These are phyloP conservation scores for Torulaspora franciscae DNA, from an alignment of 805 yeast genomes.

Conservation along the genomic window DNA sequence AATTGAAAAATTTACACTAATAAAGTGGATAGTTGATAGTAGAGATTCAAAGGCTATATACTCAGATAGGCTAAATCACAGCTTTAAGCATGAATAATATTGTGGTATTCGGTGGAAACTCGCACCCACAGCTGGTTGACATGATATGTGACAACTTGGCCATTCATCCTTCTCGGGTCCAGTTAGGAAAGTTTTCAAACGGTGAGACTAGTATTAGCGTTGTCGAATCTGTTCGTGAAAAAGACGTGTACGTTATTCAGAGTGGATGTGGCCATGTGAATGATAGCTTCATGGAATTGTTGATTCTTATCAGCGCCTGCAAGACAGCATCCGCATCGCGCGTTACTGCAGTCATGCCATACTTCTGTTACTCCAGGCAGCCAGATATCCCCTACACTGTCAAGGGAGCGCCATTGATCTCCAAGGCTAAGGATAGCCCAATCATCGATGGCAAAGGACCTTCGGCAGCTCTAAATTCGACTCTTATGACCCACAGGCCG, in stretches of 20 bases:
- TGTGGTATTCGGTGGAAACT: constrained; percentile 83
- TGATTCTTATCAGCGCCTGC: constrained; percentile 86
- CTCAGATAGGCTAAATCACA: neutral
- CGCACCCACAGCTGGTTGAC: constrained; percentile 74
- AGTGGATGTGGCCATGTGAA: constrained; percentile 83
- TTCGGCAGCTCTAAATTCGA: constrained; percentile 44
- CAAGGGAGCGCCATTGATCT: constrained; percentile 63
- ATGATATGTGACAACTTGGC: constrained; percentile 73
- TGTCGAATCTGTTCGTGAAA: constrained; percentile 86
- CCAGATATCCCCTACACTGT: constrained; percentile 85
- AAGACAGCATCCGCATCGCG: constrained; percentile 84
- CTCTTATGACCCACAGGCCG: constrained; percentile 25
- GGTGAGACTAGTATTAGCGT: constrained; percentile 92
- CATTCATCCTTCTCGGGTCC: constrained; percentile 64
- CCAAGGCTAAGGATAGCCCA: constrained; percentile 39
- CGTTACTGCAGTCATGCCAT: constrained; percentile 87
- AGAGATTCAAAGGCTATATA: neutral
- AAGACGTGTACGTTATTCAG: constrained; percentile 89
- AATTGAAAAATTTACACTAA: constrained; percentile 1
- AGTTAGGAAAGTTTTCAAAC: constrained; percentile 66
- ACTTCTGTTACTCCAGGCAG: constrained; percentile 93
- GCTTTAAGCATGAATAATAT: constrained; percentile 64
- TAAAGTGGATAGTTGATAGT: too few relatives aligned
- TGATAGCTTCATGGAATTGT: constrained; percentile 75
- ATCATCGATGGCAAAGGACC: constrained; percentile 40